Evolutionary conservation across 2,329 filamentous ascomycete genomes (phyloP).

Genomic region (Paecilomyces fulvus): DNA sequence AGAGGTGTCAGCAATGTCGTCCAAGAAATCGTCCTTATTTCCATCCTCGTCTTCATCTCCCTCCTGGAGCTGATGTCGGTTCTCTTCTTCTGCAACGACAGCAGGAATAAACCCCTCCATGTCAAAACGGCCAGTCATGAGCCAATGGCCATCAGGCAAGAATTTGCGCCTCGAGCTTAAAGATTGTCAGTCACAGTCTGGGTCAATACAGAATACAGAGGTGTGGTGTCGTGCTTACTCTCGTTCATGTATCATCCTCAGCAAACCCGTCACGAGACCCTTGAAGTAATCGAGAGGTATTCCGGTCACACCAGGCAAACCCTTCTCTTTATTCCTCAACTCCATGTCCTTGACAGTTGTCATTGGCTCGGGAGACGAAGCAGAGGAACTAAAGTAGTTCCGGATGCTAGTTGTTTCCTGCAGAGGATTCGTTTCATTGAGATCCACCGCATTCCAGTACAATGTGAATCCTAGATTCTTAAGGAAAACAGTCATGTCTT

Average conservation of each 20-base stretch:
- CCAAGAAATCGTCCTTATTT: constrained; percentile 38
- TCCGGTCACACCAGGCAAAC: constrained; percentile 56
- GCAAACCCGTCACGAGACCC: constrained; percentile 66
- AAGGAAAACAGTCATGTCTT: constrained; percentile 68
- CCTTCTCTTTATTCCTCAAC: constrained; percentile 34
- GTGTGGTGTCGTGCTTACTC: constrained; percentile 42
- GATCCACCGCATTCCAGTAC: constrained; percentile 71
- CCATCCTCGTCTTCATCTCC: constrained; percentile 53
- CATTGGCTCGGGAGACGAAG: constrained; percentile 12
- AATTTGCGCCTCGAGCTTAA: constrained; percentile 68
- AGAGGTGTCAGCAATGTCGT: constrained; percentile 24
- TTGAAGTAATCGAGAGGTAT: constrained; percentile 73
- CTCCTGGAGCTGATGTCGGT: constrained; percentile 58
- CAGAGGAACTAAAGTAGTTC: constrained; percentile 35
- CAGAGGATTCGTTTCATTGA: constrained; percentile 37
- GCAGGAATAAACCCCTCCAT: constrained; percentile 80
- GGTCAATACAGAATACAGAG: background rate
- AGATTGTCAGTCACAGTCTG: background rate
- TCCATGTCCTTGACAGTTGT: constrained; percentile 26
- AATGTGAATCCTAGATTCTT: constrained; percentile 86
- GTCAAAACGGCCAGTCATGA: constrained; percentile 82
- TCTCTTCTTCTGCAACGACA: constrained; percentile 81
- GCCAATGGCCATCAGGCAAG: constrained; percentile 75
- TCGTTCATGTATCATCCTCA: constrained; percentile 85
- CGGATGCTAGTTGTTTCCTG: constrained; percentile 36